Evolutionary conservation across 306 rosid species (phyloP).

Genomic region (Ammopiptanthus mongolicus): DNA sequence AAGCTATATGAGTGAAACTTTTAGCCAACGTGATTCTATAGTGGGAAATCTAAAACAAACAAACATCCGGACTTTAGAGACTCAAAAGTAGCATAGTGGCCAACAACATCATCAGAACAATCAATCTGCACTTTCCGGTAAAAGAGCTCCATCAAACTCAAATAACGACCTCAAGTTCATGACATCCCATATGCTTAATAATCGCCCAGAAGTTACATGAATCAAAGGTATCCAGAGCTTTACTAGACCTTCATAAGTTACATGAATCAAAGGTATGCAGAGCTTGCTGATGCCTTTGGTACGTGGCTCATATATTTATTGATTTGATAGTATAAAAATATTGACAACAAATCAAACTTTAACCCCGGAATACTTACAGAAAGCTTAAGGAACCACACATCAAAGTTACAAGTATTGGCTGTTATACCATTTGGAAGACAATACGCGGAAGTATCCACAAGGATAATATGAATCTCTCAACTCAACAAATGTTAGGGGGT

Average conservation of each 20-base stretch:
- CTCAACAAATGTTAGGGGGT: conserved; percentile 15
- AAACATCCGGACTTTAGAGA: too few relatives aligned
- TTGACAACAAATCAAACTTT: neutral
- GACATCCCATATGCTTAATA: neutral
- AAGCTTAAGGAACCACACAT: neutral
- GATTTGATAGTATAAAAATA: neutral
- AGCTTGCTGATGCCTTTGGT: too few relatives aligned
- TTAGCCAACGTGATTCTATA: too few relatives aligned
- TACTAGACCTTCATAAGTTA: too few relatives aligned
- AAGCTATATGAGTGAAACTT: too few relatives aligned
- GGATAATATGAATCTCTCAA: too few relatives aligned
- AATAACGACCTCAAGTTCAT: neutral
- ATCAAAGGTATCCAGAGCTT: too few relatives aligned
- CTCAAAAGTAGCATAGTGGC: neutral
- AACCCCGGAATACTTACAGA: neutral
- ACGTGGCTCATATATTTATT: neutral
- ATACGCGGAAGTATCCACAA: too few relatives aligned
- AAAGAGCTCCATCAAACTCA: neutral
- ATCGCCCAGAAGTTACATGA: too few relatives aligned
- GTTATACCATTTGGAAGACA: neutral
- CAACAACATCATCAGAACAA: too few relatives aligned
- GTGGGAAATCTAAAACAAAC: too few relatives aligned
- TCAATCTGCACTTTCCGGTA: neutral
- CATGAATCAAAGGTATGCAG: too few relatives aligned
- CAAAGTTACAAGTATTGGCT: neutral